A percentile compares a stretch with the other conserved stretches of the same genome.
These are phyloP conservation scores for Glaciozyma martinii DNA, from an alignment of 768 basidiomycete genomes.

Conservation along the genomic window DNA sequence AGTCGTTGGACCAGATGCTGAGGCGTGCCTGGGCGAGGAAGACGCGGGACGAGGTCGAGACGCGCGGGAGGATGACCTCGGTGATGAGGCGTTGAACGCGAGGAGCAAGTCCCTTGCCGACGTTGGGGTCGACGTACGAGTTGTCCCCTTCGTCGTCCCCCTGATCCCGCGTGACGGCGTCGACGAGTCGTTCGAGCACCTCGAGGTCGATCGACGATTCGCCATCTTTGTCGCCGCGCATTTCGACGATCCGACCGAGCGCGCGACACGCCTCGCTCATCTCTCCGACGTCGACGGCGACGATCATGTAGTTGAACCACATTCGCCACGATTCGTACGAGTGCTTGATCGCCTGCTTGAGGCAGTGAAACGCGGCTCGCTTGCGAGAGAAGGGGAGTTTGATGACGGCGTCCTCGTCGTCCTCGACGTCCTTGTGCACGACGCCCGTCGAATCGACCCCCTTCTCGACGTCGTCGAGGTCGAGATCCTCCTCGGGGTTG, in stretches of 20 bases:
- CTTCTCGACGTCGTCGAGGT: slow-evolving; percentile 26
- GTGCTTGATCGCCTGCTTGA: slow-evolving; percentile 76
- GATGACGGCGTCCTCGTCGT: slow-evolving; percentile 22
- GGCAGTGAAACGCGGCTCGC: slow-evolving; percentile 79
- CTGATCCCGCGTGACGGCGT: slow-evolving; percentile 60
- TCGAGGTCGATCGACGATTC: slow-evolving; percentile 67
- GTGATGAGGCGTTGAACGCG: slow-evolving; percentile 68
- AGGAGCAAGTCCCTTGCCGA: slow-evolving; percentile 57
- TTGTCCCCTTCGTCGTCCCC: slow-evolving; percentile 33
- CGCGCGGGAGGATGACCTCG: slow-evolving; percentile 65
- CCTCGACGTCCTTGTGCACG: not conserved
- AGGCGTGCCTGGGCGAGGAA: slow-evolving; percentile 78
- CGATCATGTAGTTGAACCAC: slow-evolving; percentile 96
- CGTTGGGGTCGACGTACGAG: slow-evolving; percentile 47
- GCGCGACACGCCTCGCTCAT: slow-evolving; percentile 79
- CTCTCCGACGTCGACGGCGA: slow-evolving; percentile 87
- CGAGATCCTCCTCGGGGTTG: slow-evolving; percentile 39
- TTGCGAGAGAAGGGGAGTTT: slow-evolving; percentile 51
- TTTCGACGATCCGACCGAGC: slow-evolving; percentile 68
- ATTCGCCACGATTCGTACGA: slow-evolving; percentile 90
- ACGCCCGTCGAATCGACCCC: slow-evolving; percentile 23
- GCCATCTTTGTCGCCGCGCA: slow-evolving; percentile 49
- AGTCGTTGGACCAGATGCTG: slow-evolving; percentile 59
- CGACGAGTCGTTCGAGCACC: slow-evolving; percentile 78
- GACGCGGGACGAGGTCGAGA: slow-evolving; percentile 61